Percentiles rank a stretch among this genome's conserved stretches.
These are phyloP conservation scores for Plicaturopsis crispa DNA, from an alignment of 768 basidiomycete species.

Conservation along the genomic window DNA sequence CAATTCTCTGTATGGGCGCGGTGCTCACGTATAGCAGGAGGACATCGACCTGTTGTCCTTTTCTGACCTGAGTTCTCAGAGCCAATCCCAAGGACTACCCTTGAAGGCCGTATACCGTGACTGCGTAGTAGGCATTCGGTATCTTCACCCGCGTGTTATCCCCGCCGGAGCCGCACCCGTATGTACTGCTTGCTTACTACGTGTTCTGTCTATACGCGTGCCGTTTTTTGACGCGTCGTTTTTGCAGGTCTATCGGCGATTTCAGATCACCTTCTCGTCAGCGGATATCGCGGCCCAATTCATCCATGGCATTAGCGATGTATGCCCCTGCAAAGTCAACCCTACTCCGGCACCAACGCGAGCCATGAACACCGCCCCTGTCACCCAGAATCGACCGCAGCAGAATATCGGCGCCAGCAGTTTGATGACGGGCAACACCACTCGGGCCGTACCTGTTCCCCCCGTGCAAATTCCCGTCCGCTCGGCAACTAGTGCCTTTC, in stretches of 20 bases:
- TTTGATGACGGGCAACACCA: not conserved
- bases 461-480: not conserved
- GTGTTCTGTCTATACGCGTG: no score
- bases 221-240: no score
- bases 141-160: constrained; percentile 54
- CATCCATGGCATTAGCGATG: constrained; percentile 50
- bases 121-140: constrained; percentile 66
- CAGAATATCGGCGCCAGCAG: not conserved
- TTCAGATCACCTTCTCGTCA: constrained; percentile 64
- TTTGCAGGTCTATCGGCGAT: constrained; percentile 61
- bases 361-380: not conserved
- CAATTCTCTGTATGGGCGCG: not conserved
- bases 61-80: constrained; percentile 34
- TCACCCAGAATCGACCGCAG: not conserved
- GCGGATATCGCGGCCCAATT: constrained; percentile 42
- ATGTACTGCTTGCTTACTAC: constrained; percentile 3
- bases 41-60: constrained; percentile 70
- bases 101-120: constrained; percentile 77
- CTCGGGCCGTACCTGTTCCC: not conserved
- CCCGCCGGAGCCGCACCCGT: no score
- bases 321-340: constrained; percentile 73
- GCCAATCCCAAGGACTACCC: constrained; percentile 53
- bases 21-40: constrained; percentile 40
- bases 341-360: constrained; percentile 24
- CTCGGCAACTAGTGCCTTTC: constrained; percentile 1